phyloP scores from a whole-genome alignment of 768 basidiomycete species.

The Amanita subjunquillea region DNA sequence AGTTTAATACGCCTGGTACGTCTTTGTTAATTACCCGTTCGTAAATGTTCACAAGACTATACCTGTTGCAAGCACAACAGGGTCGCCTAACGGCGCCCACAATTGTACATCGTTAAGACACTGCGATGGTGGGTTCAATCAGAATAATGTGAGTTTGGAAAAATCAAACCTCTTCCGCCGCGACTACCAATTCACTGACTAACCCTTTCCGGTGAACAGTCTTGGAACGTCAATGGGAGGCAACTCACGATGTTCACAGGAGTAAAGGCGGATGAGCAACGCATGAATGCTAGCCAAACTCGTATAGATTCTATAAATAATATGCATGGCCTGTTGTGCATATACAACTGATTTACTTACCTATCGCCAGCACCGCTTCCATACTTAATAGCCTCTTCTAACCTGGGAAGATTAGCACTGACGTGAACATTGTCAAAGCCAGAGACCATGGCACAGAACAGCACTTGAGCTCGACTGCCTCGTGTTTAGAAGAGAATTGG shows the following conservation, averaged over 20 bases:
- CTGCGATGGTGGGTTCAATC: constrained; percentile 19
- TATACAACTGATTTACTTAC: constrained; percentile 18
- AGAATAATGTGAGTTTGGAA: constrained; percentile 1
- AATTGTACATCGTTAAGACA: constrained; percentile 44
- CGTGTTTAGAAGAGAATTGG: constrained; percentile 5
- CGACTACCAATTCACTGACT: constrained; percentile 49
- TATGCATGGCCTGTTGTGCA: not conserved
- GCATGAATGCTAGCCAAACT: constrained; percentile 49
- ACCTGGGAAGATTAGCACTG: constrained; percentile 45
- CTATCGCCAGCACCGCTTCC: constrained; percentile 61
- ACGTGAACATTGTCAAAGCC: constrained; percentile 60
- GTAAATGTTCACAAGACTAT: constrained; percentile 8
- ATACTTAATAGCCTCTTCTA: constrained; percentile 55
- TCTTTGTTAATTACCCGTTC: not conserved
- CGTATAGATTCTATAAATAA: constrained; percentile 41
- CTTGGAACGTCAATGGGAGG: not conserved
- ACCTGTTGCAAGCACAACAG: constrained; percentile 45
- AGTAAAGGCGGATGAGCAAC: constrained; percentile 42
- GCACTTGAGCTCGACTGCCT: constrained; percentile 45
- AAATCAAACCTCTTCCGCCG: constrained; percentile 48
- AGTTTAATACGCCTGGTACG: constrained; percentile 42
- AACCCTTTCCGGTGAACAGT: not conserved
- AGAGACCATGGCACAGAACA: constrained; percentile 54
- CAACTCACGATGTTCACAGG: constrained; percentile 50
- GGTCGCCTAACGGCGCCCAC: constrained; percentile 46